Base-by-base conservation (phyloP, 495 filamentous ascomycete species). In the Hypoxylon subgilvum region DNA sequence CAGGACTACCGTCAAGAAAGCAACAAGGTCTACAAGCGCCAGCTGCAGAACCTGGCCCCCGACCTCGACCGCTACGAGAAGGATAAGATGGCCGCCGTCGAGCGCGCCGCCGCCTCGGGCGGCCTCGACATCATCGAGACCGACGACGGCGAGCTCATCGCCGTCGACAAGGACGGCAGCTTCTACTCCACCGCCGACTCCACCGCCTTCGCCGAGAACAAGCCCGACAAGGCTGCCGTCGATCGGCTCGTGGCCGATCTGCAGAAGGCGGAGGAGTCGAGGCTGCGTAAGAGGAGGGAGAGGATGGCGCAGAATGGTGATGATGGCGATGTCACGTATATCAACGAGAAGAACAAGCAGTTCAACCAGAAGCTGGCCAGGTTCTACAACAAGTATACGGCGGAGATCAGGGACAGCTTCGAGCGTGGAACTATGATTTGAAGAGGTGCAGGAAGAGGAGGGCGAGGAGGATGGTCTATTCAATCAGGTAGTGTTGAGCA, bases 311-410 rank as follows among this genome's bases (percentile, higher is more conserved):
- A 89, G 59, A 88, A 90, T 17, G 85, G 82, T 41, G 84, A 87
- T 39, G 90, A 92, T 27, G 84, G 82, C 19, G 94, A 98, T 70
- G 90, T 97, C 54, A 97, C 95, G 7, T 97, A 95, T 75, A 98
- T 98, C 81, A 98, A 98, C 73, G 91, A 96, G 74, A 97, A 97
- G 88, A 96, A 96, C 79, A 96, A 96, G 79, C 90, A 96, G 78
- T 97, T 98, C 78, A 98, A 98, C 82, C 88, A 94, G 77, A 97
- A 97, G 76, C 74, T 98, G 74, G 79, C 86, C 42, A 82, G 95
- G 63, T 97, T 96, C 72, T 98, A 98, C 74, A 92, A 97, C 77
- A 96, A 96, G 84, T 98, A 98, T 73, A 98, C 94, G 28, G 87
- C 88, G 31, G 95, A 97, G 71, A 98, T 98, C 69, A 80, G 94